A percentile compares a stretch with the other conserved stretches of the same genome.
Evolutionary conservation across 768 basidiomycete genomes (phyloP).

Genomic region (Trametes coccinea): DNA sequence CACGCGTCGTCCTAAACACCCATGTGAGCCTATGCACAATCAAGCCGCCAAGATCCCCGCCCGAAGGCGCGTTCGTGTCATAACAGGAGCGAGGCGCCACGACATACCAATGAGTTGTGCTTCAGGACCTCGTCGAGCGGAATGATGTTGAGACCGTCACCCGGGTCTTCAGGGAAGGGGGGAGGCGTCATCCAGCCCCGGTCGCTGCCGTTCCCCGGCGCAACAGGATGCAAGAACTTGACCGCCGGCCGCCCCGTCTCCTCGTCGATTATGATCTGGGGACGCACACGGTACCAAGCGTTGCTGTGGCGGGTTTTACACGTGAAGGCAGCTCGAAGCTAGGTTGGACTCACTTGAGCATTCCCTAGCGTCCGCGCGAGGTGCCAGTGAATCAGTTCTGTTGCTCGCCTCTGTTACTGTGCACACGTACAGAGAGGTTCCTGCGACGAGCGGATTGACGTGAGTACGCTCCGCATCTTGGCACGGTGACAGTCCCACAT

Average conservation of each 20-base stretch:
- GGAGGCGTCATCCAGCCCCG: constrained; percentile 27
- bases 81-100: background rate
- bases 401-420: too few species aligned
- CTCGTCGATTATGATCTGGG: constrained; percentile 3
- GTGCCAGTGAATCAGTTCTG: too few species aligned
- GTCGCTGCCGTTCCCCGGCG: constrained; percentile 12
- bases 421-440: background rate
- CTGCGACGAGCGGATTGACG: background rate
- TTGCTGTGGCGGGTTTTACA: constrained; percentile 11
- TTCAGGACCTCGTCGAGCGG: constrained; percentile 43
- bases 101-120: constrained; percentile 39
- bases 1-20: constrained; percentile 38
- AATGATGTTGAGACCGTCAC: constrained; percentile 1
- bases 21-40: too few species aligned
- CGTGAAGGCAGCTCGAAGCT: background rate
- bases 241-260: constrained; percentile 1
- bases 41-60: too few species aligned
- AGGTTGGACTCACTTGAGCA: constrained; percentile 22
- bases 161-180: background rate
- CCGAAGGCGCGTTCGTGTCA: too few species aligned
- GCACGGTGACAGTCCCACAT: background rate
- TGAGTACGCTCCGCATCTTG: background rate
- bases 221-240: constrained; percentile 21
- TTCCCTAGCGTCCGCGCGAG: constrained; percentile 13
- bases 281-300: constrained; percentile 25